phyloP scores from a whole-genome alignment of 495 filamentous ascomycete species.

The Chaetomium tenue region DNA sequence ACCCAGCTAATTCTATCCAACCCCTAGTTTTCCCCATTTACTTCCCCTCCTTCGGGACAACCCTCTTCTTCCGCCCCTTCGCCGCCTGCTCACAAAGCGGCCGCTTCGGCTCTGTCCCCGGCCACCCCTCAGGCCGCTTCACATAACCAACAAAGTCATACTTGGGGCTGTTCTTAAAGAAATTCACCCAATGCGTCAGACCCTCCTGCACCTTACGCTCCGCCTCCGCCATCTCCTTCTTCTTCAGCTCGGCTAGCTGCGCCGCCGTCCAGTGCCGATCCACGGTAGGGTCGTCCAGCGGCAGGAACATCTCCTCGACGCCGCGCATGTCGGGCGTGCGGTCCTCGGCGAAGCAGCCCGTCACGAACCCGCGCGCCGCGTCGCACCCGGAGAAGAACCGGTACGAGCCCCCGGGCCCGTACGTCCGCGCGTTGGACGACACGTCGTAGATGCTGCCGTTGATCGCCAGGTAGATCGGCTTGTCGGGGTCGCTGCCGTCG shows the following conservation, averaged over 20 bases:
- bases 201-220: constrained; percentile 54
- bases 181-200: constrained; percentile 64
- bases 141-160: constrained; percentile 74
- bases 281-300: constrained; percentile 62
- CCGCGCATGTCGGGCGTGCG: constrained; percentile 77
- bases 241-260: constrained; percentile 56
- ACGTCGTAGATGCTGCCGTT: constrained; percentile 97
- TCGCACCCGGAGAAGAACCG: constrained; percentile 83
- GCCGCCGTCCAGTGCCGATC: constrained; percentile 48
- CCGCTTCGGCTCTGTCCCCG: constrained; percentile 43
- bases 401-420: constrained; percentile 90
- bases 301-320: constrained; percentile 85
- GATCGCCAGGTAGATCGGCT: constrained; percentile 86
- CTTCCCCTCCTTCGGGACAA: constrained; percentile 34
- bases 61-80: constrained; percentile 43
- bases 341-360: constrained; percentile 91
- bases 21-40: neutral
- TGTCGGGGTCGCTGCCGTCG: constrained; percentile 70
- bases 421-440: constrained; percentile 65
- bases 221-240: constrained; percentile 53
- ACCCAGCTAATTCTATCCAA: neutral
- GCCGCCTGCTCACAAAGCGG: constrained; percentile 48
- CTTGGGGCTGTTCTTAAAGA: constrained; percentile 75
- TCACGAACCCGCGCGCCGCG: constrained; percentile 88
- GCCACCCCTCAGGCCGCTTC: constrained; percentile 47